A percentile compares a stretch with the other conserved stretches of the same genome.
Conservation (phyloP, 257 asterid genomes). For the Nemophila menziesii region DNA sequence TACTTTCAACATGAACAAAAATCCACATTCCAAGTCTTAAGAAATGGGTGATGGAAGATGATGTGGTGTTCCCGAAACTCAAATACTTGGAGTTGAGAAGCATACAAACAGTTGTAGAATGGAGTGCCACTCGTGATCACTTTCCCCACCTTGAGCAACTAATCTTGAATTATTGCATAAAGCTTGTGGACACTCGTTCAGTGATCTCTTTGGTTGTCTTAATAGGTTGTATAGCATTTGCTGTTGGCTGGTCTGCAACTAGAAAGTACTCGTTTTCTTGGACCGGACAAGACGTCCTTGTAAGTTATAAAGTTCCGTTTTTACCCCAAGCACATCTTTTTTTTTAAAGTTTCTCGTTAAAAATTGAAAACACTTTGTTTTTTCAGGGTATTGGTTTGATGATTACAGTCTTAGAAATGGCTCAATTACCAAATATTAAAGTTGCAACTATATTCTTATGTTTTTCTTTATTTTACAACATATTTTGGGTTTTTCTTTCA, state of each 20-base stretch:
- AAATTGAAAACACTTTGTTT: constrained; percentile 10
- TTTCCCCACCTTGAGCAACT: no score
- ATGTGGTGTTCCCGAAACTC: no score
- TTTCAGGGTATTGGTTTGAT: constrained; percentile 93
- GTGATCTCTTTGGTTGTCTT: constrained; percentile 63
- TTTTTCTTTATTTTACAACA: constrained; percentile 83
- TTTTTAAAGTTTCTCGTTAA: no score
- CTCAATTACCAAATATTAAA: constrained; percentile 93
- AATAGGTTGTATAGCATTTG: constrained; percentile 57
- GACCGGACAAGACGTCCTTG: constrained; percentile 96
- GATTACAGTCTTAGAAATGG: constrained; percentile 83
- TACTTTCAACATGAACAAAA: no score
- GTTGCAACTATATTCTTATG: constrained; percentile 91
- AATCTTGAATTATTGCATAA: no score
- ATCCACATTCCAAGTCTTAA: no score
- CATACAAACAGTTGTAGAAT: no score
- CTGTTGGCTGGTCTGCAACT: constrained; percentile 73
- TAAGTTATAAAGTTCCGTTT: constrained; percentile 29
- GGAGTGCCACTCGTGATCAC: no score
- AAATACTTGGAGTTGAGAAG: no score
- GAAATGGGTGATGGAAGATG: no score
- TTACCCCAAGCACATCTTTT: background rate
- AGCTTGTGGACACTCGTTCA: no score
- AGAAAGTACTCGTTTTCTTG: constrained; percentile 85
- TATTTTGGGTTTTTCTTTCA: constrained; percentile 97